Conservation (phyloP, 2,329 filamentous ascomycete species). For the Trichophyton simii region DNA sequence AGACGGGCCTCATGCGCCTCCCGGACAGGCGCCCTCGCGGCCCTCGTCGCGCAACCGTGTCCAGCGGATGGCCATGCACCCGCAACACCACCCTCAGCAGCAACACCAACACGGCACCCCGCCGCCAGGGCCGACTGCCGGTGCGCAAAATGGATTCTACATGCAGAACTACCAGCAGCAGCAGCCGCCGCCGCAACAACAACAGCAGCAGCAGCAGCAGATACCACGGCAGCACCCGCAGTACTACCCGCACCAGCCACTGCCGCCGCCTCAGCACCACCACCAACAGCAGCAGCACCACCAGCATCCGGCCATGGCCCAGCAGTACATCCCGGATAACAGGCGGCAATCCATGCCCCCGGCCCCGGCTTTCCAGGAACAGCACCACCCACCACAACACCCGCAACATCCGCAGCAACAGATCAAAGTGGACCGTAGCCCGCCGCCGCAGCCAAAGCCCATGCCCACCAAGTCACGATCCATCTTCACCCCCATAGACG, state of each 20-base stretch:
- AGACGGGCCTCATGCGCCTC: constrained; percentile 50
- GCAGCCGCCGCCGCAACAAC: too few relatives aligned
- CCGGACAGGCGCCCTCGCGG: constrained; percentile 61
- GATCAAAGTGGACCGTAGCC: constrained; percentile 30
- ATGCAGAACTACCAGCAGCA: constrained; percentile 17
- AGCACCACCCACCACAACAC: constrained; percentile 33
- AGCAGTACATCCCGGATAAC: constrained; percentile 65
- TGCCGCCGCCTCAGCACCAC: constrained; percentile 23
- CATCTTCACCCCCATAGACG: constrained; percentile 95
- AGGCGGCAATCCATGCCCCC: constrained; percentile 60
- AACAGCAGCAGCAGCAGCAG: neutral
- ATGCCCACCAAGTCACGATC: constrained; percentile 61
- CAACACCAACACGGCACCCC: constrained; percentile 40
- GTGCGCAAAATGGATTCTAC: neutral
- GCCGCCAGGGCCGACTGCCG: constrained; percentile 10
- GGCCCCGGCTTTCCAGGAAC: constrained; percentile 53
- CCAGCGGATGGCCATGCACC: constrained; percentile 60
- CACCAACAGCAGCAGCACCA: constrained; percentile 15
- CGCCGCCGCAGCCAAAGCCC: constrained; percentile 51
- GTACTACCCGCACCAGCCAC: constrained; percentile 7
- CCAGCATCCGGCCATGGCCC: constrained; percentile 36
- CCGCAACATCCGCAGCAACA: constrained; percentile 34
- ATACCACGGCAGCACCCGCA: neutral
- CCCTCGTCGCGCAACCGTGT: constrained; percentile 70
- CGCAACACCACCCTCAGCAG: constrained; percentile 36